Percentiles rank a stretch among this genome's conserved stretches.
These are phyloP conservation scores for Wickerhamiella domercqiae DNA, from an alignment of 805 yeast species.

Conservation along the genomic window DNA sequence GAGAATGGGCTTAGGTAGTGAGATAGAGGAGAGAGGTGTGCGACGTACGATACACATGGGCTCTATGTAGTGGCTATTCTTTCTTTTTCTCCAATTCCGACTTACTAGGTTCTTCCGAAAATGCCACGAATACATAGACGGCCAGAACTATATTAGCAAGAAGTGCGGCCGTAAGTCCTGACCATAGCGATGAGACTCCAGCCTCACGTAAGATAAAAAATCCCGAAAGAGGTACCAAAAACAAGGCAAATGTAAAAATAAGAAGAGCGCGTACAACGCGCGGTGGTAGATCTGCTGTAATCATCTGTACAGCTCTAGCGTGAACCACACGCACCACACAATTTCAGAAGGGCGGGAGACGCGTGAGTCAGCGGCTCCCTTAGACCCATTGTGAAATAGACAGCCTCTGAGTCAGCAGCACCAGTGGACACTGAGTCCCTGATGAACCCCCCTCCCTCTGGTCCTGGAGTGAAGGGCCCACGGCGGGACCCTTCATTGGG, in stretches of 20 bases:
- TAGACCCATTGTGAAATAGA: no score
- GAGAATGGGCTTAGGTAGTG: no score
- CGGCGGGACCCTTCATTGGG: neutral
- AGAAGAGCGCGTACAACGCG: slow-evolving; percentile 35
- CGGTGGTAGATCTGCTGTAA: slow-evolving; percentile 11
- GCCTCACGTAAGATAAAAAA: slow-evolving; percentile 32
- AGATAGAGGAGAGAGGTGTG: no score
- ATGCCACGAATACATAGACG: slow-evolving; percentile 55
- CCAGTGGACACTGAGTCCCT: neutral
- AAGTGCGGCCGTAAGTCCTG: slow-evolving; percentile 62
- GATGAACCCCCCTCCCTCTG: neutral
- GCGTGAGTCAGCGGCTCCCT: no score
- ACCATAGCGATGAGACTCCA: slow-evolving; percentile 29
- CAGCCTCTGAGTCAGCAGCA: no score
- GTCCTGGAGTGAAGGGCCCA: neutral
- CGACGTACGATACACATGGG: no score
- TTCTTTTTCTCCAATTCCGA: slow-evolving; percentile 8
- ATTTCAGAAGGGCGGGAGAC: no score
- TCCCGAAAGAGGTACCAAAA: slow-evolving; percentile 41
- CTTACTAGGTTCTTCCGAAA: slow-evolving; percentile 38
- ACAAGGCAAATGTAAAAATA: slow-evolving; percentile 57
- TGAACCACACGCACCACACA: no score
- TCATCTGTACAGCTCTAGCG: no score
- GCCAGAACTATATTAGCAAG: slow-evolving; percentile 56
- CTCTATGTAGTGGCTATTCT: no score